A percentile compares a stretch with the other conserved stretches of the same genome.
Conservation (phyloP, 2,329 filamentous ascomycete species). For the Alternaria novae-zelandiae region DNA sequence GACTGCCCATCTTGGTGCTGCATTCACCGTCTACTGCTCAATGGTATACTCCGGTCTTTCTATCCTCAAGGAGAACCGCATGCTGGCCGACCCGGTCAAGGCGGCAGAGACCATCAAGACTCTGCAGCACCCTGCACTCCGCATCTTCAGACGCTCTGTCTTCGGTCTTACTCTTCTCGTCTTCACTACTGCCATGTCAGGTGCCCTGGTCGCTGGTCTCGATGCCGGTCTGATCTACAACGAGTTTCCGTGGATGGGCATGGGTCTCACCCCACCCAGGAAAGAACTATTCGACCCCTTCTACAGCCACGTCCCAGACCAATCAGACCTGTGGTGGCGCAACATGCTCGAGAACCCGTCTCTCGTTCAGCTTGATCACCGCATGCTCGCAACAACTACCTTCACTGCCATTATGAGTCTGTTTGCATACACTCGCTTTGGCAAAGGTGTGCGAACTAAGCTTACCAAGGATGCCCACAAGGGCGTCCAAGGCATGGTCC, state of each 20-base stretch:
- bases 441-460: conserved; percentile 65
- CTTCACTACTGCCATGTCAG: conserved; percentile 91
- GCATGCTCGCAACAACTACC: conserved; percentile 87
- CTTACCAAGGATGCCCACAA: conserved; percentile 68
- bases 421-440: conserved; percentile 78
- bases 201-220: conserved; percentile 89
- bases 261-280: conserved; percentile 78
- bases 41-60: conserved; percentile 91
- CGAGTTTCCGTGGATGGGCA: conserved; percentile 95
- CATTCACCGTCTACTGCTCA: conserved; percentile 90
- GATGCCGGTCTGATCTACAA: conserved; percentile 99
- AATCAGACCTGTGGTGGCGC: conserved; percentile 90
- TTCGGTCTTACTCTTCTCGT: conserved; percentile 75
- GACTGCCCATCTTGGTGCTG: conserved; percentile 85
- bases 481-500: conserved; percentile 79
- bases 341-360: conserved; percentile 98
- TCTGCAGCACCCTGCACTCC: conserved; percentile 70
- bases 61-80: conserved; percentile 77
- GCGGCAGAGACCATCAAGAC: conserved; percentile 66
- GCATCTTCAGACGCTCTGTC: conserved; percentile 74
- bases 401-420: conserved; percentile 81
- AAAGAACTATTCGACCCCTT: conserved; percentile 84
- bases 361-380: conserved; percentile 93
- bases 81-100: conserved; percentile 70
- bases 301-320: conserved; percentile 80